Percentiles rank a stretch among this genome's conserved stretches.
Evolutionary conservation across 2,329 filamentous ascomycete species (phyloP).

Genomic region (Trichoderma afroharzianum): DNA sequence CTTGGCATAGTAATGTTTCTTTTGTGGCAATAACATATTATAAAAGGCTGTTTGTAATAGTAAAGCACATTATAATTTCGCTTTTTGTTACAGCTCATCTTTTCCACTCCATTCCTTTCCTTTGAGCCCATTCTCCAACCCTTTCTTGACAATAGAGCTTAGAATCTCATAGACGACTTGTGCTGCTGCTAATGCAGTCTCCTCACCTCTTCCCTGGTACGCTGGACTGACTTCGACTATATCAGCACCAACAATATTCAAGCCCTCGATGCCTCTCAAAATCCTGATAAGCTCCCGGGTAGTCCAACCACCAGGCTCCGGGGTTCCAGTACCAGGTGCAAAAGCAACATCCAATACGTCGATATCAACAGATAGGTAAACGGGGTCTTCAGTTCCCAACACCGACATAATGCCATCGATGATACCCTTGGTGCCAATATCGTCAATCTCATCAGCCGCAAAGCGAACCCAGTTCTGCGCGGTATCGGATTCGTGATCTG

Average conservation of each 20-base stretch:
- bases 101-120: slow-evolving; percentile 28
- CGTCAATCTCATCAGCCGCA: slow-evolving; percentile 80
- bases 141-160: slow-evolving; percentile 66
- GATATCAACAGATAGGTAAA: slow-evolving; percentile 79
- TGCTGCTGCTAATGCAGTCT: slow-evolving; percentile 76
- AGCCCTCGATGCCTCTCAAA: slow-evolving; percentile 71
- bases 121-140: slow-evolving; percentile 37
- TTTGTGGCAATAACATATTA: not conserved
- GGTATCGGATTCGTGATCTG: slow-evolving; percentile 69
- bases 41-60: not conserved
- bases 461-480: slow-evolving; percentile 77
- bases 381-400: slow-evolving; percentile 71
- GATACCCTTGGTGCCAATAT: slow-evolving; percentile 69
- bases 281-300: slow-evolving; percentile 84
- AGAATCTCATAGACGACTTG: slow-evolving; percentile 86
- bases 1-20: not conserved
- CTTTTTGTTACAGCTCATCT: slow-evolving; percentile 37
- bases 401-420: slow-evolving; percentile 66
- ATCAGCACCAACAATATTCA: slow-evolving; percentile 87
- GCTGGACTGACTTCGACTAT: slow-evolving; percentile 76
- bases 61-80: not conserved
- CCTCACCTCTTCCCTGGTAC: slow-evolving; percentile 77
- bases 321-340: slow-evolving; percentile 76
- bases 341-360: slow-evolving; percentile 74
- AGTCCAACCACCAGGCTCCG: slow-evolving; percentile 88